Percentiles rank a stretch among this genome's conserved stretches.
Evolutionary conservation across 495 filamentous ascomycete genomes (phyloP).

Genomic region (Zalerion maritima): DNA sequence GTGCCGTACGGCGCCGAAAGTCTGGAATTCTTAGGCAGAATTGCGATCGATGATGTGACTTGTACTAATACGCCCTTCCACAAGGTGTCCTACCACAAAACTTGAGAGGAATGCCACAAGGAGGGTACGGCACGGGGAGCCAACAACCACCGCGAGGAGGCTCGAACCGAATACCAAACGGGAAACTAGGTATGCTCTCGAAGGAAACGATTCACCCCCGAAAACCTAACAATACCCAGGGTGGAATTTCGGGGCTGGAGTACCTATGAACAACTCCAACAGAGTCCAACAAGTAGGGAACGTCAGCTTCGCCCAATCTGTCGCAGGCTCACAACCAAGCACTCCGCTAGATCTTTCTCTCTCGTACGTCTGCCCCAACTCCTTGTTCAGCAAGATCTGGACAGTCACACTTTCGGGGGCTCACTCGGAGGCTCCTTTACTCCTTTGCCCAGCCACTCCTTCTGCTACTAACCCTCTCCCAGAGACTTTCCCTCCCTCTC

Average conservation of each 20-base stretch:
- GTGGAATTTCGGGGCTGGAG: slow-evolving; percentile 37
- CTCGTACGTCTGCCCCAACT: slow-evolving; percentile 47
- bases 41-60: slow-evolving; percentile 1
- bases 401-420: slow-evolving; percentile 1
- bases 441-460: too few species aligned
- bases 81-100: slow-evolving; percentile 57
- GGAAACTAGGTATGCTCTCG: slow-evolving; percentile 50
- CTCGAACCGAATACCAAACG: slow-evolving; percentile 58
- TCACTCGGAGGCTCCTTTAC: background rate
- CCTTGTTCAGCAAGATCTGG: too few species aligned
- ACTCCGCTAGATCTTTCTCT: slow-evolving; percentile 65
- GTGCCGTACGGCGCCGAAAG: too few species aligned
- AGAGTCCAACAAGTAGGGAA: slow-evolving; percentile 45
- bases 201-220: background rate
- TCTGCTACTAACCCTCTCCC: too few species aligned
- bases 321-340: slow-evolving; percentile 59
- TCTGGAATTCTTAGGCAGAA: background rate
- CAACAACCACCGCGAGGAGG: slow-evolving; percentile 46
- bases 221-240: background rate
- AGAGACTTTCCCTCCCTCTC: too few species aligned
- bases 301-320: slow-evolving; percentile 70
- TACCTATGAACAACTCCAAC: slow-evolving; percentile 57
- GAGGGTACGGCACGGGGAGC: too few species aligned
- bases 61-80: slow-evolving; percentile 8
- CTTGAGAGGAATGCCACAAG: slow-evolving; percentile 53